Conservation (phyloP, 78 protist species). For the Polysphondylium violaceum region DNA sequence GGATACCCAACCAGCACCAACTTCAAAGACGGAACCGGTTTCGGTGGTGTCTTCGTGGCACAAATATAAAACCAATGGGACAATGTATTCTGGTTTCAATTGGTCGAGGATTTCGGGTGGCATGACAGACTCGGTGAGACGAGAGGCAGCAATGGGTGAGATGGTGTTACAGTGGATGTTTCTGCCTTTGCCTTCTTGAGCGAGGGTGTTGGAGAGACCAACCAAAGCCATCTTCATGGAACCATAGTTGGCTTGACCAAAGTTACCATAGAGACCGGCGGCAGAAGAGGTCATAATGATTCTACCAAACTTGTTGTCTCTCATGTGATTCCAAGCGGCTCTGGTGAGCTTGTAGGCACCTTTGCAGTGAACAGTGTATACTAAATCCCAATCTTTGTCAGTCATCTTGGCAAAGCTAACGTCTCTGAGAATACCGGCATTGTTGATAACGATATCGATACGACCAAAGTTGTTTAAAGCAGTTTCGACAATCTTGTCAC, state of each 20-base stretch:
- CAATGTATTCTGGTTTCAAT: conserved; percentile 90
- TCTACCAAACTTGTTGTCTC: conserved; percentile 86
- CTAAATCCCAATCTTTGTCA: conserved; percentile 89
- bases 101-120: conserved; percentile 84
- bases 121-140: conserved; percentile 85
- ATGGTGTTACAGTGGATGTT: conserved; percentile 88
- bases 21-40: conserved; percentile 82
- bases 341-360: conserved; percentile 87
- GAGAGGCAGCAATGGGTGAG: conserved; percentile 90
- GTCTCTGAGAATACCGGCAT: conserved; percentile 93
- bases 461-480: conserved; percentile 89
- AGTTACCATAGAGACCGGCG: conserved; percentile 93
- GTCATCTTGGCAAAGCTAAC: conserved; percentile 82
- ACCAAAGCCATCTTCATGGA: conserved; percentile 88
- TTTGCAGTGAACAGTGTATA: conserved; percentile 84
- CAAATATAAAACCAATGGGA: conserved; percentile 86
- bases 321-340: conserved; percentile 91
- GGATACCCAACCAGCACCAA: conserved; percentile 90
- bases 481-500: conserved; percentile 84
- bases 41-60: conserved; percentile 85
- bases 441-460: conserved; percentile 91
- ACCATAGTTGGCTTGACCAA: conserved; percentile 92
- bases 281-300: conserved; percentile 88
- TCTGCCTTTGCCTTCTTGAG: conserved; percentile 87
- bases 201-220: conserved; percentile 85